phyloP scores from a whole-genome alignment of 306 rosid genomes.

The Cajanus cajan region DNA sequence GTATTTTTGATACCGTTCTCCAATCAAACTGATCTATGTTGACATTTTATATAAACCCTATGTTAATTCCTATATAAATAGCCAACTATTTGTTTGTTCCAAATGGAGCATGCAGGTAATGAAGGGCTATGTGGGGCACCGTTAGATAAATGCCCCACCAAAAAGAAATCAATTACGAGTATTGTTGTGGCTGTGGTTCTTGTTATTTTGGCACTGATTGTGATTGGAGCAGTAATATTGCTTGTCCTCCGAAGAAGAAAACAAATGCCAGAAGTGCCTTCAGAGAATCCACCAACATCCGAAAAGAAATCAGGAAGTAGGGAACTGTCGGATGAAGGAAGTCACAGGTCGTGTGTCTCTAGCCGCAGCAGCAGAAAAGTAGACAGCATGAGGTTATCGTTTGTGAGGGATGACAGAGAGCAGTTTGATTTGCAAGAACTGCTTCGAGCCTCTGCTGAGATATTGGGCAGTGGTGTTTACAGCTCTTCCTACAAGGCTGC shows the following conservation, averaged over 20 bases:
- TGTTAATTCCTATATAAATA: background rate
- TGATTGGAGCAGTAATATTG: constrained; percentile 43
- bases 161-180: constrained; percentile 29
- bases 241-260: constrained; percentile 41
- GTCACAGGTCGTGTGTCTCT: constrained; percentile 5
- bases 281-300: constrained; percentile 34
- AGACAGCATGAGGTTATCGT: constrained; percentile 51
- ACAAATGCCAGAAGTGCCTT: background rate
- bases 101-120: constrained; percentile 55
- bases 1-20: background rate
- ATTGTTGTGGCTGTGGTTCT: constrained; percentile 41
- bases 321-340: background rate
- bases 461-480: constrained; percentile 71
- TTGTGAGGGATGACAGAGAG: constrained; percentile 67
- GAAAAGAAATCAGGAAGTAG: constrained; percentile 16
- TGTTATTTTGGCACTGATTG: constrained; percentile 36
- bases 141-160: constrained; percentile 36
- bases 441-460: constrained; percentile 77
- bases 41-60: background rate
- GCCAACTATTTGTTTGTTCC: background rate
- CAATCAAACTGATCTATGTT: background rate
- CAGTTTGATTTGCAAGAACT: constrained; percentile 71
- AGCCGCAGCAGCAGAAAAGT: constrained; percentile 23
- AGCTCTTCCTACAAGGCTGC: constrained; percentile 88
- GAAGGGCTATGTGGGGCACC: constrained; percentile 73